A percentile compares a stretch with the other conserved stretches of the same genome.
Evolutionary conservation across 495 filamentous ascomycete species (phyloP).

Genomic region (Aeminium ludgeri): DNA sequence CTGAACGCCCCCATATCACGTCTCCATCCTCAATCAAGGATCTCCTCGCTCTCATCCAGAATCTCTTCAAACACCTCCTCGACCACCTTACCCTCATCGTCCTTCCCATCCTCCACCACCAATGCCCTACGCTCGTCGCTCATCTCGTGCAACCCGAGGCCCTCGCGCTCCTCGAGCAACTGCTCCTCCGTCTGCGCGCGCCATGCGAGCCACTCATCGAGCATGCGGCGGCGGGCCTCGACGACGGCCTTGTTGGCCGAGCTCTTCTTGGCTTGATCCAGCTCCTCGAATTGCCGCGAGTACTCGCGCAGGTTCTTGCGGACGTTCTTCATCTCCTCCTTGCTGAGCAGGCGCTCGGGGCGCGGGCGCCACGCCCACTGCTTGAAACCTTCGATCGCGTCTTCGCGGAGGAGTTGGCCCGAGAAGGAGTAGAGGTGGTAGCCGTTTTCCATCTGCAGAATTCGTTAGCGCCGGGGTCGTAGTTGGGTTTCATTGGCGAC

Average conservation of each 20-base stretch:
- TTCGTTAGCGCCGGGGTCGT: too few relatives aligned
- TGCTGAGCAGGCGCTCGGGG: slow-evolving; percentile 69
- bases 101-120: slow-evolving; percentile 42
- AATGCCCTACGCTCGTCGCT: slow-evolving; percentile 34
- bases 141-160: slow-evolving; percentile 45
- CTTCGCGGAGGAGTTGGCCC: slow-evolving; percentile 75
- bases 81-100: slow-evolving; percentile 73
- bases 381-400: slow-evolving; percentile 92
- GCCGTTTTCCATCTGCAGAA: slow-evolving; percentile 86
- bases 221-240: slow-evolving; percentile 62
- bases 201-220: slow-evolving; percentile 87
- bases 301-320: slow-evolving; percentile 98
- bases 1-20: too few relatives aligned
- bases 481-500: too few relatives aligned
- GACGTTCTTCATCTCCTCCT: slow-evolving; percentile 90
- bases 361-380: slow-evolving; percentile 90
- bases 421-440: slow-evolving; percentile 96
- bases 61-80: slow-evolving; percentile 53
- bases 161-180: slow-evolving; percentile 51
- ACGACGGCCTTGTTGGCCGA: slow-evolving; percentile 87
- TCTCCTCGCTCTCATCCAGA: slow-evolving; percentile 62
- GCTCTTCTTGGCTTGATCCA: slow-evolving; percentile 79
- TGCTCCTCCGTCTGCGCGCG: slow-evolving; percentile 56
- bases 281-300: slow-evolving; percentile 82
- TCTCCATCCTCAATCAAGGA: slow-evolving; percentile 32